These are phyloP conservation scores for Cladosporium sp. DNA, from an alignment of 2,329 filamentous ascomycete species.

Conservation along the genomic window DNA sequence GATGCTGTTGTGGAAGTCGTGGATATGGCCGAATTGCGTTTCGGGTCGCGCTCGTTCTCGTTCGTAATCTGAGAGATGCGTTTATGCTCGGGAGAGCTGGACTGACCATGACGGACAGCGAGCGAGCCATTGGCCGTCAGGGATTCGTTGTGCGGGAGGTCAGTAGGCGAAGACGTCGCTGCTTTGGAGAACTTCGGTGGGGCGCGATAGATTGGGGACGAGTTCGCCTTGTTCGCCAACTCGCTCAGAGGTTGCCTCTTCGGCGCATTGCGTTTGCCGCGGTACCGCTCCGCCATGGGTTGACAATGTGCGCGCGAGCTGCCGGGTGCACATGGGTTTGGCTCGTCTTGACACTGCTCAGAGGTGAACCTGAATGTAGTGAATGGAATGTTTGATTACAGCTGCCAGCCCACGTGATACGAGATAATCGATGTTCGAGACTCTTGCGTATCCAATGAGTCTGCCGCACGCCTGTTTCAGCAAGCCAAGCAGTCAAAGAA, in stretches of 20 bases:
- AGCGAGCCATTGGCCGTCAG: conserved; percentile 41
- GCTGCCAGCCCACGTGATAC: not conserved
- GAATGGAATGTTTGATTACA: not conserved
- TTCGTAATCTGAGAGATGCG: conserved; percentile 48
- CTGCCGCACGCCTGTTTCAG: not conserved
- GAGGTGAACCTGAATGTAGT: not conserved
- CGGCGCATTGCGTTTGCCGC: conserved; percentile 19
- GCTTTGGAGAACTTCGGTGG: conserved; percentile 1
- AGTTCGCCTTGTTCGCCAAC: conserved; percentile 27
- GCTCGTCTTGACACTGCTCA: not conserved
- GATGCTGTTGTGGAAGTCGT: conserved; percentile 53
- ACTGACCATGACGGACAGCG: conserved; percentile 34
- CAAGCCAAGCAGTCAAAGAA: not conserved
- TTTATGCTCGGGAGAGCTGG: conserved; percentile 45
- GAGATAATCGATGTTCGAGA: conserved; percentile 1
- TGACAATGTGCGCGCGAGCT: too few species aligned
- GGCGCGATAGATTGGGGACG: conserved; percentile 18
- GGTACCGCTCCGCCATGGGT: conserved; percentile 30
- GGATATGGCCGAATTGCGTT: conserved; percentile 51
- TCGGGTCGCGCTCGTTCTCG: conserved; percentile 45
- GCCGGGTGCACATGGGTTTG: not conserved
- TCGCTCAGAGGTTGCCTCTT: conserved; percentile 29
- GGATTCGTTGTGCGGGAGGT: conserved; percentile 42
- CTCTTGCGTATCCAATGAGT: conserved; percentile 1
- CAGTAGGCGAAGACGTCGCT: not conserved